phyloP scores from a whole-genome alignment of 768 basidiomycete species.

The Filobasidium floriforme region DNA sequence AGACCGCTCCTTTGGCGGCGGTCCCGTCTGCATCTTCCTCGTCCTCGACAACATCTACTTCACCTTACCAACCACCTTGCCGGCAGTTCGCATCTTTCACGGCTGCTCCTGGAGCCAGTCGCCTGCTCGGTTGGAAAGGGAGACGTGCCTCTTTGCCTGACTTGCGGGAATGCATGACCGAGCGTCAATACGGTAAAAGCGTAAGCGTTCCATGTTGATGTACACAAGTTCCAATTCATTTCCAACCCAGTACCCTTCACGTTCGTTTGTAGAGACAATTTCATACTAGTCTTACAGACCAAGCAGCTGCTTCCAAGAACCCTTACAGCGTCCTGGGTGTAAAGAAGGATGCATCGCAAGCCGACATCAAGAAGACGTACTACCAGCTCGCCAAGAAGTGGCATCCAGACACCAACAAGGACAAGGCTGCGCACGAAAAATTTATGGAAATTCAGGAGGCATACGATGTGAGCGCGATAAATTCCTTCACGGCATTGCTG shows the following conservation, averaged over 20 bases:
- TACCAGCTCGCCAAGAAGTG: constrained; percentile 95
- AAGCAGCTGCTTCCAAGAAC: constrained; percentile 51
- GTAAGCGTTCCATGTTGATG: not conserved
- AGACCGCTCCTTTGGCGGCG: not conserved
- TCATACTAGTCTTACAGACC: not conserved
- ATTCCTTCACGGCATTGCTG: not conserved
- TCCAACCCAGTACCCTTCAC: no score
- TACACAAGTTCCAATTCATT: not conserved
- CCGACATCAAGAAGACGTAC: constrained; percentile 96
- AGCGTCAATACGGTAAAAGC: constrained; percentile 1
- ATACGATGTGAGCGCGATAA: constrained; percentile 66
- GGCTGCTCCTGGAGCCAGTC: no score
- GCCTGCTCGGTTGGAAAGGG: no score
- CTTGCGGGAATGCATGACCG: not conserved
- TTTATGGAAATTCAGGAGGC: constrained; percentile 96
- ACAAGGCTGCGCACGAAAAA: constrained; percentile 78
- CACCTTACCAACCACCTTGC: no score
- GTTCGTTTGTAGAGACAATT: not conserved
- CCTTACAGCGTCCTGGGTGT: constrained; percentile 91
- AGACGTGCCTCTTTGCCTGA: no score
- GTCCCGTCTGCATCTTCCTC: not conserved
- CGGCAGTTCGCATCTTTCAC: no score
- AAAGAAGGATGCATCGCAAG: constrained; percentile 65
- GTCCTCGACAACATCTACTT: not conserved
- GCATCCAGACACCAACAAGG: constrained; percentile 94